These are phyloP conservation scores for Aspergillus nomiae DNA, from an alignment of 2,329 filamentous ascomycete species.

Conservation along the genomic window DNA sequence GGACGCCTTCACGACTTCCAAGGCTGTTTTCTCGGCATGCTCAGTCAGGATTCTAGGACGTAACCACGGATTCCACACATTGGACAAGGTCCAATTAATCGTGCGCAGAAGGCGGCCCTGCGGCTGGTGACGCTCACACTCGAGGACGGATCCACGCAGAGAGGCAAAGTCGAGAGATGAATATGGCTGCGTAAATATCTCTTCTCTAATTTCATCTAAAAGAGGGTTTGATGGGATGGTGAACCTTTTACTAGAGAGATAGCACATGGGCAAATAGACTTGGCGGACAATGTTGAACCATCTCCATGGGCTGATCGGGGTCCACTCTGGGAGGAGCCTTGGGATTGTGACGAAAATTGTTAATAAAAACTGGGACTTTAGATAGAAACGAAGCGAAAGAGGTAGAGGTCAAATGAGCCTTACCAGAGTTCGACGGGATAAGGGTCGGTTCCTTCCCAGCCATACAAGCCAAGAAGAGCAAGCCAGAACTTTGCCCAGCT, in stretches of 20 bases:
- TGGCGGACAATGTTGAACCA: neutral
- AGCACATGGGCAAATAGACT: neutral
- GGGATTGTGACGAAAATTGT: neutral
- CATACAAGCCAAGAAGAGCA: conserved; percentile 2
- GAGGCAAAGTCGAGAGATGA: neutral
- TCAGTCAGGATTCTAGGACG: neutral
- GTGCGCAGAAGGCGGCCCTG: conserved; percentile 1
- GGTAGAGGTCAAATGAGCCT: neutral
- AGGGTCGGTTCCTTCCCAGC: conserved; percentile 1
- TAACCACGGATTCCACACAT: conserved; percentile 3
- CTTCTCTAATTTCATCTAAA: neutral
- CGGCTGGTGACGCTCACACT: neutral
- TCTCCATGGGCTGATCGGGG: neutral
- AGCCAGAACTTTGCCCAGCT: conserved; percentile 7
- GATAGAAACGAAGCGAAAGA: neutral
- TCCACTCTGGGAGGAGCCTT: conserved; percentile 5
- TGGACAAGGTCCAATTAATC: neutral
- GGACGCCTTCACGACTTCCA: neutral
- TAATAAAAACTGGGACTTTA: neutral
- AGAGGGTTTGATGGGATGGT: neutral
- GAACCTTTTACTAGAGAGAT: neutral
- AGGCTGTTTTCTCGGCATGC: neutral
- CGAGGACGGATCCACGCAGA: neutral
- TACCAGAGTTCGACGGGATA: conserved; percentile 4
- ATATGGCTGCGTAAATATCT: neutral